A percentile compares a stretch with the other conserved stretches of the same genome.
phyloP scores from a whole-genome alignment of 1,284 basidiomycete species.

The Inonotus hispidus region DNA sequence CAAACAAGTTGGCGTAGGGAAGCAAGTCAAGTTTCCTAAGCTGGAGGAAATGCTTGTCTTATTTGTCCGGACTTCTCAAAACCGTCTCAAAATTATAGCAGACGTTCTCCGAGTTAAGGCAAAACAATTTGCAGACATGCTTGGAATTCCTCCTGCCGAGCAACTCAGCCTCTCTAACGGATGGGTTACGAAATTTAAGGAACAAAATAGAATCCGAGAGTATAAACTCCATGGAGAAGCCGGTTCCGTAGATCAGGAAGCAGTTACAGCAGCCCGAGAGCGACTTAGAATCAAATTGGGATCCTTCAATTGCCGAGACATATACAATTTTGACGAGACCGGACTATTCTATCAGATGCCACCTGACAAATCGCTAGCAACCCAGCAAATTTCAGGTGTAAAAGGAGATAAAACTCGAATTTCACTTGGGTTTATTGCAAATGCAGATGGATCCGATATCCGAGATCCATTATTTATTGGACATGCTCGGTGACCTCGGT shows the following conservation, averaged over 20 bases:
- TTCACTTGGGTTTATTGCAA: slow-evolving; percentile 27
- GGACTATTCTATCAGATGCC: not conserved
- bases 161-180: not conserved
- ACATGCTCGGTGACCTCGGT: slow-evolving; percentile 26
- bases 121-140: not conserved
- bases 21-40: not conserved
- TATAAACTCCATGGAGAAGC: slow-evolving; percentile 34
- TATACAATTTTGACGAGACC: slow-evolving; percentile 5
- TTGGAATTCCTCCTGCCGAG: not conserved
- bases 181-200: not conserved
- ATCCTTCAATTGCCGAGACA: slow-evolving; percentile 22
- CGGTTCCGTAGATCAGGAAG: slow-evolving; percentile 27
- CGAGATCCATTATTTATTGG: slow-evolving; percentile 31
- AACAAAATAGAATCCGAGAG: not conserved
- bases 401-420: slow-evolving; percentile 30
- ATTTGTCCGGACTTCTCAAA: not conserved
- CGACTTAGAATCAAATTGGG: slow-evolving; percentile 20
- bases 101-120: not conserved
- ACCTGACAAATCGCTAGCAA: not conserved
- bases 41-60: not conserved
- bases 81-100: not conserved
- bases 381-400: slow-evolving; percentile 21
- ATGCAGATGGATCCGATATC: slow-evolving; percentile 30
- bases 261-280: slow-evolving; percentile 24
- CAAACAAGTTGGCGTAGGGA: not conserved